phyloP scores from a whole-genome alignment of 1,284 basidiomycete species.

The Rhizoctonia solani region DNA sequence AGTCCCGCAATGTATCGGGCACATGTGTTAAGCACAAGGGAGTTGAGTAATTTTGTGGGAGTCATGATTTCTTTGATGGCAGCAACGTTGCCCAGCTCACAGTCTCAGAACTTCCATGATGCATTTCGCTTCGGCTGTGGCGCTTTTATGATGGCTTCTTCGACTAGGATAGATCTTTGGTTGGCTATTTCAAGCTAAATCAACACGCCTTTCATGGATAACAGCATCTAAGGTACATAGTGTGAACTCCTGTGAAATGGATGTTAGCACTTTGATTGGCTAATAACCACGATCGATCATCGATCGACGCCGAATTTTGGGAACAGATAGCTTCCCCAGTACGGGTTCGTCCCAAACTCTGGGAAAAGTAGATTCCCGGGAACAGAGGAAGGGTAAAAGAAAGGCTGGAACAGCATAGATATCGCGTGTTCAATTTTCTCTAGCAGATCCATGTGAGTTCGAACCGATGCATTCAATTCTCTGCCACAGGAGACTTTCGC shows the following conservation, averaged over 20 bases:
- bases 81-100: too few relatives aligned
- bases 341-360: constrained; percentile 4
- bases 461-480: constrained; percentile 13
- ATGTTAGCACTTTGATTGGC: neutral
- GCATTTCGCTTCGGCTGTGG: neutral
- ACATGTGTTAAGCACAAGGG: too few relatives aligned
- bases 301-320: constrained; percentile 12
- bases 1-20: too few relatives aligned
- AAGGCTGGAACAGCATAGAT: constrained; percentile 20
- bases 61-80: too few relatives aligned
- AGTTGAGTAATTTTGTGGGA: too few relatives aligned
- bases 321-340: constrained; percentile 15
- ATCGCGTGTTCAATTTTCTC: constrained; percentile 10
- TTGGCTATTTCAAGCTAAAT: neutral
- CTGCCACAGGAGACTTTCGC: constrained; percentile 23
- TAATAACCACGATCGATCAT: constrained; percentile 2
- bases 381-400: neutral
- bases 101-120: too few relatives aligned
- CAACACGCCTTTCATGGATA: too few relatives aligned
- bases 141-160: too few relatives aligned
- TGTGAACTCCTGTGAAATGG: neutral
- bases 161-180: neutral
- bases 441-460: neutral
- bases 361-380: constrained; percentile 15
- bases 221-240: too few relatives aligned